Conservation (phyloP, 257 asterid species). For the Rauvolfia tetraphylla region DNA sequence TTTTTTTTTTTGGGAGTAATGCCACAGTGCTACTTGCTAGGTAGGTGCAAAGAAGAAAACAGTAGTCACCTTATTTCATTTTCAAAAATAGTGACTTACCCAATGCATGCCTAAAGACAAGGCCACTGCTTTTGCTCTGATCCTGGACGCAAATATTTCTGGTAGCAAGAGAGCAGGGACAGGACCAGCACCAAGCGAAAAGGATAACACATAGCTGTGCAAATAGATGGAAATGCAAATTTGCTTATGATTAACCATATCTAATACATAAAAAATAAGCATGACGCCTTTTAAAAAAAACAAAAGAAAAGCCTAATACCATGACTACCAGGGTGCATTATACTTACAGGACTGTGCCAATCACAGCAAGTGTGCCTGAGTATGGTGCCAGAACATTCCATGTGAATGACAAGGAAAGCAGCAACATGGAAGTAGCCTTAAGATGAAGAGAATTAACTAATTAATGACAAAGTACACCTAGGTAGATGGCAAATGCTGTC, state of each 20-base stretch:
- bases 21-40: neutral
- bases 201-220: conserved; percentile 76
- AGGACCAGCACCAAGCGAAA: conserved; percentile 99
- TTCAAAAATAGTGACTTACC: conserved; percentile 42
- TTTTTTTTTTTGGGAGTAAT: neutral
- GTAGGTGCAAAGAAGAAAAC: neutral
- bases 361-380: conserved; percentile 75
- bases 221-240: neutral
- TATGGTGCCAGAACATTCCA: conserved; percentile 83
- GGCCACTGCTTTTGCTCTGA: conserved; percentile 96
- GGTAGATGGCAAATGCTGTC: neutral
- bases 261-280: neutral
- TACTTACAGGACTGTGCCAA: conserved; percentile 86
- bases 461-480: neutral
- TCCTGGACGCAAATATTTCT: conserved; percentile 78
- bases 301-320: neutral
- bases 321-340: conserved; percentile 12
- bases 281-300: neutral
- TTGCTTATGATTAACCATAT: neutral
- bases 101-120: conserved; percentile 88
- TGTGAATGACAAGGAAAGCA: conserved; percentile 70
- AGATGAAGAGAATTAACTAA: neutral
- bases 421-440: conserved; percentile 90
- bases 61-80: too few species aligned
- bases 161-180: conserved; percentile 98